Percentiles rank a stretch among this genome's conserved stretches.
Conservation (phyloP, 371 early-diverging fungal species). For the Mortierella sp. region DNA sequence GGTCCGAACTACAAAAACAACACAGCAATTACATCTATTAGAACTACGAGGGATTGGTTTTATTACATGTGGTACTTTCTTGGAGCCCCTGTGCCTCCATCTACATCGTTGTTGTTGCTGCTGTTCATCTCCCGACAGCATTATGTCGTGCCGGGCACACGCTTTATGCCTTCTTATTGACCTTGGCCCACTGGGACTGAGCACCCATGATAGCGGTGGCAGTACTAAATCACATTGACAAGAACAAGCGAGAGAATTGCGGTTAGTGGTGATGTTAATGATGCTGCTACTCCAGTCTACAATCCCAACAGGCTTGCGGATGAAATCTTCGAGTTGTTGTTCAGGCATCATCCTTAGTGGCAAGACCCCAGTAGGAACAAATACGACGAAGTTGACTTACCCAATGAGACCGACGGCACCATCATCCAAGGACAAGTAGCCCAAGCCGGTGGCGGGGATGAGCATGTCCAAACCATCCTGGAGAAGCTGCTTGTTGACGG, state of each 20-base stretch:
- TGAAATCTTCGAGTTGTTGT: not conserved
- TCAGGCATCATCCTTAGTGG: not conserved
- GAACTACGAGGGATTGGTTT: not conserved
- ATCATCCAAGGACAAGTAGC: constrained; percentile 69
- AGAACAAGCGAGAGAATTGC: not conserved
- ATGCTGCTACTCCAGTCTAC: not conserved
- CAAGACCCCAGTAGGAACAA: not conserved
- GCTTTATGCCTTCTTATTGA: constrained; percentile 50
- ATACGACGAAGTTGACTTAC: constrained; percentile 45
- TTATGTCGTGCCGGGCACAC: not conserved
- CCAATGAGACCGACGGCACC: constrained; percentile 80
- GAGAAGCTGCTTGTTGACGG: constrained; percentile 65
- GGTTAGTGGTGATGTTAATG: not conserved
- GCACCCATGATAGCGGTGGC: constrained; percentile 58
- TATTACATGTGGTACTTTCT: not conserved
- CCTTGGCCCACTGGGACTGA: constrained; percentile 59
- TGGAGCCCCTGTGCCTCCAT: not conserved
- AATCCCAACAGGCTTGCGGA: not conserved
- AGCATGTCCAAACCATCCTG: constrained; percentile 75
- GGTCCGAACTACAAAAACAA: no score
- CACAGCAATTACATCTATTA: no score
- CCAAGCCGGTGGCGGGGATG: constrained; percentile 71
- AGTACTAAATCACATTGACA: constrained; percentile 20
- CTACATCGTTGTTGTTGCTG: constrained; percentile 7
- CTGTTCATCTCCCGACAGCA: not conserved